Base-by-base conservation (phyloP, 306 rosid species). In the Pachyrhizus erosus region DNA sequence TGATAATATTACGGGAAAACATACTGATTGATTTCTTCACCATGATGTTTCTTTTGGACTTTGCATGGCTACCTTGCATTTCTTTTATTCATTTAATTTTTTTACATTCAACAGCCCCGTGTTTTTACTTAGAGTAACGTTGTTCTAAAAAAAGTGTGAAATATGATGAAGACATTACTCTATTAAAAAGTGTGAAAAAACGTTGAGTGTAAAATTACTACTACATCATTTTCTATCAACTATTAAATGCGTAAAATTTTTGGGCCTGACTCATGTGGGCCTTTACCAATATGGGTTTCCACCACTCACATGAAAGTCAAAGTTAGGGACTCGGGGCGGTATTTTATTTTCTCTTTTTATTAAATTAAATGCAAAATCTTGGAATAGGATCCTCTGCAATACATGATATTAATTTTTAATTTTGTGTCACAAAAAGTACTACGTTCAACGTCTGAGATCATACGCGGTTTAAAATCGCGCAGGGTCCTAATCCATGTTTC, bases 211-310 rank as follows among this genome's bases (percentile, higher is more conserved):
- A n/a, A n/a, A n/a, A 5, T 12, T 48, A 15, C 9, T 57, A 23
- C 23, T 29, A 29, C 7, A 29, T 29, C 42, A 0, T 29, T 14
- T 29, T 27, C 42, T 31, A 62, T 13, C 33, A 23, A 58, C 65
- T 58, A 26, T 61, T 23, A 57, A 18, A 54, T 23, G 24, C 3
- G 29, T 58, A 29, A 64, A 15, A 29, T 20, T n/a, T 23, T 2
- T 68, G 70, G 83, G 77, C 76, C 76, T 52, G 20, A 18, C 24
- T 46, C 33, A 54, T 17, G 42, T 52, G 40, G 69, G 69, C 76
- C 69, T 51, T 61, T 29, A 8, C 27, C 15, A 9, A 66, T 0
- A 34, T 18, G 70, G 45, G 72, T n/a, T 9, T 3, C n/a, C n/a
- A n/a, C n/a, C n/a, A n/a, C n/a, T n/a, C 17, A 13, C 40, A 27